Conservation (phyloP, 2,329 filamentous ascomycete species). For the Scopulariopsis brevicaulis region DNA sequence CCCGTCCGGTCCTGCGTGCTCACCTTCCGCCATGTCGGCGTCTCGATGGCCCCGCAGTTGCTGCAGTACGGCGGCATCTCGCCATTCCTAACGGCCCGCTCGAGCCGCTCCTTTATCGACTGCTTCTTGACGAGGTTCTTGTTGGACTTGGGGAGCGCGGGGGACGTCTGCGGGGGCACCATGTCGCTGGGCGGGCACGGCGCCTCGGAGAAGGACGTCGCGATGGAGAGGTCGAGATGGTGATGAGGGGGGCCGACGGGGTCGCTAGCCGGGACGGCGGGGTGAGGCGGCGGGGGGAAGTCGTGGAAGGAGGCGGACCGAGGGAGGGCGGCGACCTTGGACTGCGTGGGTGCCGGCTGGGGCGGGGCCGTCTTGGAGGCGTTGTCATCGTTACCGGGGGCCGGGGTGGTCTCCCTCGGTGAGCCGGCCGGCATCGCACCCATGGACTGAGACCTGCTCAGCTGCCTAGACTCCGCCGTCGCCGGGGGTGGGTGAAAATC, state of each 20-base stretch:
- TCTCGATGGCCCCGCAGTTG: slow-evolving; percentile 93
- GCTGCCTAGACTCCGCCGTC: slow-evolving; percentile 10
- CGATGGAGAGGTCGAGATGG: slow-evolving; percentile 26
- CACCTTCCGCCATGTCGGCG: slow-evolving; percentile 90
- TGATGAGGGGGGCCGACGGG: slow-evolving; percentile 26
- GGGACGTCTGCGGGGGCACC: slow-evolving; percentile 18
- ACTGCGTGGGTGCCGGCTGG: neutral
- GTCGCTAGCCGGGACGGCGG: slow-evolving; percentile 32
- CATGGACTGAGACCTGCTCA: slow-evolving; percentile 24
- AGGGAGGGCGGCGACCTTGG: neutral
- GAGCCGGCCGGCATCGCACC: slow-evolving; percentile 21
- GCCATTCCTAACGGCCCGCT: slow-evolving; percentile 60
- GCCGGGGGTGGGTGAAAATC: neutral
- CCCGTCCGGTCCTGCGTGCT: slow-evolving; percentile 70
- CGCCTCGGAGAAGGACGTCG: slow-evolving; percentile 25
- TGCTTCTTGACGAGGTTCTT: slow-evolving; percentile 55
- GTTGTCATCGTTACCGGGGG: neutral
- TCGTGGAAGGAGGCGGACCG: slow-evolving; percentile 1
- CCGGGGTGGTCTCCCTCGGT: neutral
- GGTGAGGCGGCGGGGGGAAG: neutral
- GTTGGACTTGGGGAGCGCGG: slow-evolving; percentile 36
- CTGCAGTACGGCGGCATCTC: slow-evolving; percentile 80
- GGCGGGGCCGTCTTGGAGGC: slow-evolving; percentile 4
- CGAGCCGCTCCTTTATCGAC: slow-evolving; percentile 45
- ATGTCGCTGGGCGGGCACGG: slow-evolving; percentile 31